Percentiles rank a stretch among this genome's conserved stretches.
Evolutionary conservation across 1,284 basidiomycete species (phyloP).

Genomic region (Pulchroboletus neoregius): DNA sequence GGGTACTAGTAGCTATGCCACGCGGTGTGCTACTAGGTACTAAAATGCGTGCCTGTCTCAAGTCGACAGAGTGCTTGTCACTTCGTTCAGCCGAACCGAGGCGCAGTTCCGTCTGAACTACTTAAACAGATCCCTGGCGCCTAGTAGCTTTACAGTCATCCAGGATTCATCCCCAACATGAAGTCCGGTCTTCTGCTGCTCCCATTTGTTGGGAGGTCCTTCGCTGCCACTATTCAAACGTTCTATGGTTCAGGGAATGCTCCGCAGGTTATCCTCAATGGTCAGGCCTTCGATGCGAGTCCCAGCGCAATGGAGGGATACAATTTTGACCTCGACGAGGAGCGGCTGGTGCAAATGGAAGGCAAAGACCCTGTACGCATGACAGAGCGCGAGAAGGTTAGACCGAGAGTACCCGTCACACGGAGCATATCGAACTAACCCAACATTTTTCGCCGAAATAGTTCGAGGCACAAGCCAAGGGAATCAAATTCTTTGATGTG

Average conservation of each 20-base stretch:
- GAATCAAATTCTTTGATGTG: constrained; percentile 85
- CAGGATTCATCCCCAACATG: constrained; percentile 18
- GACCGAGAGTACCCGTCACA: not conserved
- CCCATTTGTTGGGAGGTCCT: constrained; percentile 17
- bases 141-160: too few relatives aligned
- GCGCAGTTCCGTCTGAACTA: too few relatives aligned
- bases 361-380: constrained; percentile 69
- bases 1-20: too few relatives aligned
- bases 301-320: constrained; percentile 35
- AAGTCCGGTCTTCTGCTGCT: constrained; percentile 21
- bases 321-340: constrained; percentile 64
- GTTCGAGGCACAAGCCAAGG: constrained; percentile 75
- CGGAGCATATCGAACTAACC: not conserved
- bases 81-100: too few relatives aligned
- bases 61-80: too few relatives aligned
- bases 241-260: constrained; percentile 9
- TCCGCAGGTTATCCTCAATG: constrained; percentile 25
- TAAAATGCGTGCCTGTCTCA: too few relatives aligned
- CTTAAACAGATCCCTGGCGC: too few relatives aligned
- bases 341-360: constrained; percentile 72
- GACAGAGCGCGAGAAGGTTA: constrained; percentile 79
- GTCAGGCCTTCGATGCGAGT: constrained; percentile 22
- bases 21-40: too few relatives aligned
- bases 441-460: not conserved
- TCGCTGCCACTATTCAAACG: constrained; percentile 20